A percentile compares a stretch with the other conserved stretches of the same genome.
Evolutionary conservation across 176 grass and related monocot species (phyloP).

Genomic region (Carex cristatella): DNA sequence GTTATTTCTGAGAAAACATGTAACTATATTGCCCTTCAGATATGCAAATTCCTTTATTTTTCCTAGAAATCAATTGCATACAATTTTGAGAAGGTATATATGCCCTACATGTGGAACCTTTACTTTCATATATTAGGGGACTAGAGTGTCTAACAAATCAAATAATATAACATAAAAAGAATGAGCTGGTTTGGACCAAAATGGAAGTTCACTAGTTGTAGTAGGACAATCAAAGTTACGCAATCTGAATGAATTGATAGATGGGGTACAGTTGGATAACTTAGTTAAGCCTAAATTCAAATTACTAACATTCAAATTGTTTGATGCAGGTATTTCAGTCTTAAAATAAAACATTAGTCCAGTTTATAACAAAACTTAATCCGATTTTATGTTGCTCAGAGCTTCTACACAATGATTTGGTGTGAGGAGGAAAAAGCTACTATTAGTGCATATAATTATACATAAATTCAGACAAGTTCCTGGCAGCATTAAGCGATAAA

Average conservation of each 20-base stretch:
- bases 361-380: background rate
- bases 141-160: background rate
- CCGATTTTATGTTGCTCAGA: background rate
- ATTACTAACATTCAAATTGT: background rate
- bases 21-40: background rate
- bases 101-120: background rate
- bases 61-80: background rate
- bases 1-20: background rate
- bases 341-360: background rate
- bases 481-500: background rate
- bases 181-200: background rate
- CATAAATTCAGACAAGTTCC: background rate
- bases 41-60: background rate
- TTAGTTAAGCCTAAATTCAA: background rate
- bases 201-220: background rate
- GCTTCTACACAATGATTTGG: background rate
- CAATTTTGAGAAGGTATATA: background rate
- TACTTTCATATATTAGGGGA: background rate
- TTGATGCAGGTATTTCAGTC: background rate
- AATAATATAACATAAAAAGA: background rate
- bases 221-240: background rate
- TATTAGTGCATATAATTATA: background rate
- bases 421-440: background rate
- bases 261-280: background rate
- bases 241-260: background rate